Percentiles rank a stretch among this genome's conserved stretches.
Conservation (phyloP, 306 rosid genomes). For the Corylus heterophylla region DNA sequence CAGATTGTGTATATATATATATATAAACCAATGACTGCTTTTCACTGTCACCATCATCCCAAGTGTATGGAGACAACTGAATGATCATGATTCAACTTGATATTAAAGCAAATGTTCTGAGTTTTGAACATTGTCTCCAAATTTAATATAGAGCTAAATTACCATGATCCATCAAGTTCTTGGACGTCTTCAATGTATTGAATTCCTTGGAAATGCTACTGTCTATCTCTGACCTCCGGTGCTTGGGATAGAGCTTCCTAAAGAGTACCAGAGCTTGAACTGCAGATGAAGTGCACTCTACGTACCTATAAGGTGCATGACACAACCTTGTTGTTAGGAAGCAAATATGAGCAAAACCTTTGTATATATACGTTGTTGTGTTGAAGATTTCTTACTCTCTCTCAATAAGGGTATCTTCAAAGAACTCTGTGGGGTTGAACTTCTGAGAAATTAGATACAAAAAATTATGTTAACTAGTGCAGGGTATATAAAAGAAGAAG, state of each 20-base stretch:
- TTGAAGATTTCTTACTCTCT: too few species aligned
- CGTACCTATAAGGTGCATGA: slow-evolving; percentile 36
- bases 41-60: too few species aligned
- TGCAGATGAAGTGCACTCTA: slow-evolving; percentile 70
- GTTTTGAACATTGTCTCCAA: too few species aligned
- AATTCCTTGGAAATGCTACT: slow-evolving; percentile 39
- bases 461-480: neutral
- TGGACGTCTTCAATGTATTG: slow-evolving; percentile 46
- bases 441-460: slow-evolving; percentile 29
- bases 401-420: slow-evolving; percentile 38
- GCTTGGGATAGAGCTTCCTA: slow-evolving; percentile 50
- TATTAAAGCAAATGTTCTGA: too few species aligned
- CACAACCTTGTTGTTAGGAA: neutral
- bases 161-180: slow-evolving; percentile 77
- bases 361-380: too few species aligned
- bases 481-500: too few species aligned
- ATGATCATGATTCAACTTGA: too few species aligned
- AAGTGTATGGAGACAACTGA: too few species aligned
- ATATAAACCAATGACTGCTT: too few species aligned
- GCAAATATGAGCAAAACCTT: slow-evolving; percentile 20
- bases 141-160: neutral
- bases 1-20: too few species aligned
- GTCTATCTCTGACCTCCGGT: slow-evolving; percentile 59
- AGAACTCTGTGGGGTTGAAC: slow-evolving; percentile 63
- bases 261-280: slow-evolving; percentile 50